These are phyloP conservation scores for Starmera caribaea DNA, from an alignment of 805 yeast species.

Conservation along the genomic window DNA sequence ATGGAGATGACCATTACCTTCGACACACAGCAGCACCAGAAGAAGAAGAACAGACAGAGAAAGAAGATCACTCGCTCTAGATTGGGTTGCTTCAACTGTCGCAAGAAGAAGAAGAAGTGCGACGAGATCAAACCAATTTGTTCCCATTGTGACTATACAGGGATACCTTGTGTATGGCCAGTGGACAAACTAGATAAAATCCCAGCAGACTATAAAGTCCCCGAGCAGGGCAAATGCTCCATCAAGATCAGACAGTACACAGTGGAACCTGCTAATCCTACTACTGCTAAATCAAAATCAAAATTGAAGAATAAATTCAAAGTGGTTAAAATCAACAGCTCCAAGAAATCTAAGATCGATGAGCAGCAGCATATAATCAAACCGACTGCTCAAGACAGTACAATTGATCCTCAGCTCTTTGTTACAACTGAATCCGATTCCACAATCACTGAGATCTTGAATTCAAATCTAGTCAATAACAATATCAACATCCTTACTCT, in stretches of 20 bases:
- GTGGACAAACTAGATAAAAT: slow-evolving; percentile 6
- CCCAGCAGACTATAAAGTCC: slow-evolving; percentile 12
- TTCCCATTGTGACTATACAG: slow-evolving; percentile 29
- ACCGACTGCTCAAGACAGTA: neutral
- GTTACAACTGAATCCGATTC: neutral
- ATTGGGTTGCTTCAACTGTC: slow-evolving; percentile 18
- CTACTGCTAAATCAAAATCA: neutral
- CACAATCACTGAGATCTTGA: neutral
- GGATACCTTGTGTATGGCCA: slow-evolving; percentile 20
- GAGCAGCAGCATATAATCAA: neutral
- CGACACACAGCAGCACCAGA: too few relatives aligned
- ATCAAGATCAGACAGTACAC: too few relatives aligned
- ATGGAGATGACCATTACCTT: too few relatives aligned
- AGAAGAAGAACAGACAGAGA: too few relatives aligned
- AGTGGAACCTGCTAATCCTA: neutral
- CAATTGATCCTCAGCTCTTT: too few relatives aligned
- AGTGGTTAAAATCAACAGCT: neutral
- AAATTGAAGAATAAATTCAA: neutral
- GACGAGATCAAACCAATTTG: slow-evolving; percentile 38
- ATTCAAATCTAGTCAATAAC: neutral
- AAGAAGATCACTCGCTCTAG: slow-evolving; percentile 8
- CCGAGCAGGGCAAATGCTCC: neutral
- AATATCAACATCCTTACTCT: too few relatives aligned
- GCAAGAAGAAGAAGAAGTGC: slow-evolving; percentile 58
- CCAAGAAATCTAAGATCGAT: neutral